A percentile compares a stretch with the other conserved stretches of the same genome.
phyloP scores from a whole-genome alignment of 192 early-diverging fungal species.

The Coemansia sp. region DNA sequence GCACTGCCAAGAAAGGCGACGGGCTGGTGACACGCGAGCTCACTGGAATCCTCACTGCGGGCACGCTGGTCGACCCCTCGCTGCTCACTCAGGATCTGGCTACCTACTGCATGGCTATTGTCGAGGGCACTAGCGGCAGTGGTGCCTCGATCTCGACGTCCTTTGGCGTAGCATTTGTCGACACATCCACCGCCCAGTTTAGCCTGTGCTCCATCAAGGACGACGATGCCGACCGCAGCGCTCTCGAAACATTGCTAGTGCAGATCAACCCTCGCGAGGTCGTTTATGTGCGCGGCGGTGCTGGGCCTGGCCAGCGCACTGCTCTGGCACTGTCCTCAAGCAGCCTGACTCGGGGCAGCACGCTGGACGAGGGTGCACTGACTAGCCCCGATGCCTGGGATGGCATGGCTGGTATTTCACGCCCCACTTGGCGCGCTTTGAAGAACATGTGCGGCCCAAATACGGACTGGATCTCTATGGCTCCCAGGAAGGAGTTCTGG shows the following conservation, averaged over 20 bases:
- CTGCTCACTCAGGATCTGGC: slow-evolving; percentile 86
- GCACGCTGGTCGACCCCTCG: slow-evolving; percentile 87
- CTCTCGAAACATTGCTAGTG: slow-evolving; percentile 90
- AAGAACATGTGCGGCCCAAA: slow-evolving; percentile 46
- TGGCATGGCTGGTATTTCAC: slow-evolving; percentile 54
- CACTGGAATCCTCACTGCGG: slow-evolving; percentile 82
- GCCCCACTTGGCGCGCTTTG: slow-evolving; percentile 50
- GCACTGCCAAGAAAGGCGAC: slow-evolving; percentile 58
- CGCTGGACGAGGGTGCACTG: neutral
- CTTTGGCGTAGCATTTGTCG: slow-evolving; percentile 92
- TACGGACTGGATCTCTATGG: slow-evolving; percentile 52
- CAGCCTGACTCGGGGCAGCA: slow-evolving; percentile 12
- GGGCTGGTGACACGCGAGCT: slow-evolving; percentile 85
- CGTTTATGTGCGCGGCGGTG: slow-evolving; percentile 59
- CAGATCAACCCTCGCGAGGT: slow-evolving; percentile 93
- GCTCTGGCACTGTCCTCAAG: neutral
- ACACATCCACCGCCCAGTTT: slow-evolving; percentile 94
- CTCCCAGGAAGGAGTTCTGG: slow-evolving; percentile 55
- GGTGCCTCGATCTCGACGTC: slow-evolving; percentile 34
- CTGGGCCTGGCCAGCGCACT: slow-evolving; percentile 30
- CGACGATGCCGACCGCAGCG: slow-evolving; percentile 87
- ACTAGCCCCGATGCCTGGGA: slow-evolving; percentile 49
- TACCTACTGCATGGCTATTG: slow-evolving; percentile 96
- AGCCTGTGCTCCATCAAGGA: slow-evolving; percentile 66
- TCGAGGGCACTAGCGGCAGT: slow-evolving; percentile 56